Evolutionary conservation across 2,329 filamentous ascomycete genomes (phyloP).

Genomic region (Colletotrichum cuscutae): DNA sequence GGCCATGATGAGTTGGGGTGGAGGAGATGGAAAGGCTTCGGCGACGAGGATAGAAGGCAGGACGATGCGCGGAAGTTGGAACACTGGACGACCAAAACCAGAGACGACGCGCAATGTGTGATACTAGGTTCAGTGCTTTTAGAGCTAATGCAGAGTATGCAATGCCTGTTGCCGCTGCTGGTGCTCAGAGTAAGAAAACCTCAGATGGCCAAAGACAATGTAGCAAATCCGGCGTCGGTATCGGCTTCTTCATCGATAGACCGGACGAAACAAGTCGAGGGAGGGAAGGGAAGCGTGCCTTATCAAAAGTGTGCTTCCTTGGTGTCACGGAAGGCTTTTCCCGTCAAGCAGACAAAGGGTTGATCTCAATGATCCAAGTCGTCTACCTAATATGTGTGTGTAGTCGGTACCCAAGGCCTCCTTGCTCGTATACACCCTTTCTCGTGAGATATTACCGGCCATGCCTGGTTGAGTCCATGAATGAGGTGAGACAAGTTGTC

Average conservation of each 20-base stretch:
- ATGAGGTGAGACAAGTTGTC: constrained; percentile 27
- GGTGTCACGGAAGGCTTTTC: background rate
- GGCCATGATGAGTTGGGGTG: background rate
- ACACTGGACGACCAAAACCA: background rate
- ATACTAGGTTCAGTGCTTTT: constrained; percentile 14
- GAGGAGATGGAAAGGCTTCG: background rate
- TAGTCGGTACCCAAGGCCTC: background rate
- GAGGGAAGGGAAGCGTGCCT: background rate
- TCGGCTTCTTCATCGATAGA: constrained; percentile 8
- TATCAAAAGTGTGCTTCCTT: background rate
- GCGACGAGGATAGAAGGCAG: background rate
- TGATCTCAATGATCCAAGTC: background rate
- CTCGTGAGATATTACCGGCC: background rate
- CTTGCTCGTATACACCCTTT: background rate
- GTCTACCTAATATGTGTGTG: background rate
- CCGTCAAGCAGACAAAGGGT: background rate
- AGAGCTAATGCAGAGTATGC: constrained; percentile 10
- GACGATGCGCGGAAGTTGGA: background rate
- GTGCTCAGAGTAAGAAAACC: constrained; percentile 2
- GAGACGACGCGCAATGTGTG: constrained; percentile 15
- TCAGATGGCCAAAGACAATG: constrained; percentile 20
- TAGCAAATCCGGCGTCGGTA: constrained; percentile 1
- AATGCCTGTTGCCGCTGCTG: constrained; percentile 2
- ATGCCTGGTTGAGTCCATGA: constrained; percentile 19
- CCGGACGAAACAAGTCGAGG: background rate